Conservation (phyloP, 192 early-diverging fungal species). For the Coemansia sp. region DNA sequence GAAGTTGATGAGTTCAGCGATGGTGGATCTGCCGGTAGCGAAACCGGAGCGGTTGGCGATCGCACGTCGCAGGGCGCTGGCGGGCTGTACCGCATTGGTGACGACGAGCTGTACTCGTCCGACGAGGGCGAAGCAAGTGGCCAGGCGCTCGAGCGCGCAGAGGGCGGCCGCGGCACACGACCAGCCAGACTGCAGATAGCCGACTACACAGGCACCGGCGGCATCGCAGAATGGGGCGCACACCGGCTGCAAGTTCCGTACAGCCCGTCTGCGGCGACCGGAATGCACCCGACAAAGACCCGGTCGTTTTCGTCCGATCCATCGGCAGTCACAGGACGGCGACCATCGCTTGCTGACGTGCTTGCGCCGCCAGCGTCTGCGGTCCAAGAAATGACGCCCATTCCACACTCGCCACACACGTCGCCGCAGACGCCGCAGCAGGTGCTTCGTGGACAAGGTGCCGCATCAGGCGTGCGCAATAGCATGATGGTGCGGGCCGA, state of each 20-base stretch:
- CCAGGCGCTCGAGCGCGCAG: background rate
- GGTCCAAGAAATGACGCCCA: slow-evolving; percentile 25
- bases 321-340: slow-evolving; percentile 24
- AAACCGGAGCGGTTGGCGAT: background rate
- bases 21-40: slow-evolving; percentile 13
- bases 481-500: slow-evolving; percentile 47
- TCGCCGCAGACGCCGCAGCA: slow-evolving; percentile 35
- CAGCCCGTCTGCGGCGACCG: slow-evolving; percentile 19
- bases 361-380: slow-evolving; percentile 44
- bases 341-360: slow-evolving; percentile 49
- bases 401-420: slow-evolving; percentile 14
- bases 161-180: slow-evolving; percentile 7
- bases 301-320: slow-evolving; percentile 48
- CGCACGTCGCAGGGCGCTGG: background rate
- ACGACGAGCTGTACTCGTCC: slow-evolving; percentile 46
- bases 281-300: slow-evolving; percentile 15
- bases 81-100: slow-evolving; percentile 29
- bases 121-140: slow-evolving; percentile 19
- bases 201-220: slow-evolving; percentile 51
- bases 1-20: slow-evolving; percentile 53
- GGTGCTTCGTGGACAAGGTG: slow-evolving; percentile 11
- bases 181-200: slow-evolving; percentile 21
- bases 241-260: slow-evolving; percentile 47
- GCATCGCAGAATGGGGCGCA: slow-evolving; percentile 53
- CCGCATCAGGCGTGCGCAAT: slow-evolving; percentile 25